phyloP scores from a whole-genome alignment of 192 early-diverging fungal genomes.

The Podochytrium sp. region DNA sequence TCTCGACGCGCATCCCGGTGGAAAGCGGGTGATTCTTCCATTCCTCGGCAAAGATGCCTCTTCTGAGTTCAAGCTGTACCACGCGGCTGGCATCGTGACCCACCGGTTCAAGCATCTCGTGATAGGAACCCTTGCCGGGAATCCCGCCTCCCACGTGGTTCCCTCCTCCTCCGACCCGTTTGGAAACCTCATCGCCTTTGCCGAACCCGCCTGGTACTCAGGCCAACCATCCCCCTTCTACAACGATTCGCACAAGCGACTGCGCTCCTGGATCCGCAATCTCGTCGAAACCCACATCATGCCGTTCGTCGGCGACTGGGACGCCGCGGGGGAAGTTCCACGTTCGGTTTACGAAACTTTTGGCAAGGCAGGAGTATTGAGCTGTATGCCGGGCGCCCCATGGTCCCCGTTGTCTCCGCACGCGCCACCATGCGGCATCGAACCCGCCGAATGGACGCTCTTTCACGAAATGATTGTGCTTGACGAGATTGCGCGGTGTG shows the following conservation, averaged over 20 bases:
- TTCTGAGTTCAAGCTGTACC: slow-evolving; percentile 63
- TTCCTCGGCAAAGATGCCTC: slow-evolving; percentile 78
- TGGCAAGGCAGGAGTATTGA: slow-evolving; percentile 28
- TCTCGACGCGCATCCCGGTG: slow-evolving; percentile 73
- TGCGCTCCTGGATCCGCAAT: slow-evolving; percentile 59
- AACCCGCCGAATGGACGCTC: slow-evolving; percentile 61
- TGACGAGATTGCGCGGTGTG: slow-evolving; percentile 28
- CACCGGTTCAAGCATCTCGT: slow-evolving; percentile 22
- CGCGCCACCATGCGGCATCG: slow-evolving; percentile 52
- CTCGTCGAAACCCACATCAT: slow-evolving; percentile 77
- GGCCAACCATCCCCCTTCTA: slow-evolving; percentile 31
- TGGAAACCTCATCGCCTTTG: slow-evolving; percentile 70
- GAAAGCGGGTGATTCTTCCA: slow-evolving; percentile 74
- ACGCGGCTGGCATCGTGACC: slow-evolving; percentile 37
- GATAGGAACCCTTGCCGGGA: slow-evolving; percentile 15
- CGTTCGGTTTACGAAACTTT: slow-evolving; percentile 20
- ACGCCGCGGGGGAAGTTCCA: slow-evolving; percentile 31
- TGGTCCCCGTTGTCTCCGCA: slow-evolving; percentile 30
- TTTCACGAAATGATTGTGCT: slow-evolving; percentile 58
- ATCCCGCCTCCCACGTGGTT: background rate
- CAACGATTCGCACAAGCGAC: slow-evolving; percentile 54
- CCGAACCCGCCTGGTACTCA: slow-evolving; percentile 72
- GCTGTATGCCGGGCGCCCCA: slow-evolving; percentile 42
- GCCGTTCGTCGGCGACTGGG: slow-evolving; percentile 66
- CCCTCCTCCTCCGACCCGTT: slow-evolving; percentile 10